Percentiles rank a stretch among this genome's conserved stretches.
phyloP scores from a whole-genome alignment of 192 early-diverging fungal species.

The Umbelopsis ramanniana region DNA sequence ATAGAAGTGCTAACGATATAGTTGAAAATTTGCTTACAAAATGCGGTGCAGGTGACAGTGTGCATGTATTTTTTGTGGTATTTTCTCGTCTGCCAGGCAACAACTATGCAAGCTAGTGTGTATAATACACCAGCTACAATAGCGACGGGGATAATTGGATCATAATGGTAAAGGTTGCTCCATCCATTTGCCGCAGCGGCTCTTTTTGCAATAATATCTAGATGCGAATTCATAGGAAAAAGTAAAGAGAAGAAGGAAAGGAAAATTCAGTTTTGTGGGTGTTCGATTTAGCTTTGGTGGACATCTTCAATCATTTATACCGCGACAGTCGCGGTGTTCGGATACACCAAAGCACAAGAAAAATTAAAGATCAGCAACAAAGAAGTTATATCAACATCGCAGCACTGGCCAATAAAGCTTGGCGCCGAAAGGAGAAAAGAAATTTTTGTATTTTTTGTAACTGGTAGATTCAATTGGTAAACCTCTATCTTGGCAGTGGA shows the following conservation, averaged over 20 bases:
- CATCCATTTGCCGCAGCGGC: background rate
- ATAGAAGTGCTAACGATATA: background rate
- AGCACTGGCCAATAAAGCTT: background rate
- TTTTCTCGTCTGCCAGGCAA: conserved; percentile 6
- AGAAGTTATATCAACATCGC: background rate
- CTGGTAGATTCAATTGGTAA: background rate
- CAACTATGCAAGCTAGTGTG: background rate
- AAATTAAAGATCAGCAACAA: conserved; percentile 5
- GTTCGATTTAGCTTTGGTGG: background rate
- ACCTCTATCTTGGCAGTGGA: background rate
- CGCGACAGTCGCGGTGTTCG: conserved; percentile 9
- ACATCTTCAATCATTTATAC: background rate
- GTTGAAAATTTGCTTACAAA: background rate
- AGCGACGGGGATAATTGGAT: conserved; percentile 5
- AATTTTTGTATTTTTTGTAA: too few species aligned
- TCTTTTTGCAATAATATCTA: background rate
- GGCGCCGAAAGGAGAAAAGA: background rate
- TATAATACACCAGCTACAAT: background rate
- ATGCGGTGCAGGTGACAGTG: conserved; percentile 2
- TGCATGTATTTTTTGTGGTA: conserved; percentile 11
- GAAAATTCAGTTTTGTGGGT: background rate
- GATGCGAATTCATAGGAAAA: background rate
- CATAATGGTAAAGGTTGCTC: conserved; percentile 19
- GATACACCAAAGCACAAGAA: background rate
- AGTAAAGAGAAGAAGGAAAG: background rate